Conservation (phyloP, 176 grass and related monocot species). For the Ensete ventricosum region DNA sequence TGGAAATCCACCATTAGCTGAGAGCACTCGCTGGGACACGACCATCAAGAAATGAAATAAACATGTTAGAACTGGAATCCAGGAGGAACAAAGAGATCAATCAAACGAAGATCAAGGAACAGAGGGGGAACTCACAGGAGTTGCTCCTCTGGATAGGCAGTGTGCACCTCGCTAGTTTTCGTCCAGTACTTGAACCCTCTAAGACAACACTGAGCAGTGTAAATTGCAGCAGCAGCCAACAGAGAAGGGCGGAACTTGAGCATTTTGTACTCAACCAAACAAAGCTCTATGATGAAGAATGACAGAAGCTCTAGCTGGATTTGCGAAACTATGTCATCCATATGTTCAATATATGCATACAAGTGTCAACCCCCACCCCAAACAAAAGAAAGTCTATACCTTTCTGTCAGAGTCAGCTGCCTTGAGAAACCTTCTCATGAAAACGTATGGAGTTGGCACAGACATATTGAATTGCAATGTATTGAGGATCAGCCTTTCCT, state of each 20-base stretch:
- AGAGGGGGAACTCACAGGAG: conserved; percentile 48
- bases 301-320: conserved; percentile 61
- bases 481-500: conserved; percentile 65
- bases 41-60: conserved; percentile 6
- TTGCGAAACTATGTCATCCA: conserved; percentile 12
- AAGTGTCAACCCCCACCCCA: too few species aligned
- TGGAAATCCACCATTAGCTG: conserved; percentile 76
- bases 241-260: conserved; percentile 62
- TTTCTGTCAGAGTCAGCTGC: conserved; percentile 65
- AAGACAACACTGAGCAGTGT: conserved; percentile 77
- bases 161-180: conserved; percentile 48
- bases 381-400: conserved; percentile 19
- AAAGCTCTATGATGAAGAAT: conserved; percentile 79
- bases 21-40: conserved; percentile 54
- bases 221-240: conserved; percentile 72
- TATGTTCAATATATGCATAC: background rate
- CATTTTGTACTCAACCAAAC: conserved; percentile 75
- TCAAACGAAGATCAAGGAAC: background rate
- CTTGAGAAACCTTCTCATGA: conserved; percentile 90
- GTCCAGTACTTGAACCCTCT: conserved; percentile 51
- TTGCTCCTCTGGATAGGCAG: conserved; percentile 67
- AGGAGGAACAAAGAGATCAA: background rate
- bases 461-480: conserved; percentile 82
- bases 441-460: conserved; percentile 74
- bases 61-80: background rate